Percentiles rank a stretch among this genome's conserved stretches.
These are phyloP conservation scores for Pichia insulana DNA, from an alignment of 805 yeast genomes.

Conservation along the genomic window DNA sequence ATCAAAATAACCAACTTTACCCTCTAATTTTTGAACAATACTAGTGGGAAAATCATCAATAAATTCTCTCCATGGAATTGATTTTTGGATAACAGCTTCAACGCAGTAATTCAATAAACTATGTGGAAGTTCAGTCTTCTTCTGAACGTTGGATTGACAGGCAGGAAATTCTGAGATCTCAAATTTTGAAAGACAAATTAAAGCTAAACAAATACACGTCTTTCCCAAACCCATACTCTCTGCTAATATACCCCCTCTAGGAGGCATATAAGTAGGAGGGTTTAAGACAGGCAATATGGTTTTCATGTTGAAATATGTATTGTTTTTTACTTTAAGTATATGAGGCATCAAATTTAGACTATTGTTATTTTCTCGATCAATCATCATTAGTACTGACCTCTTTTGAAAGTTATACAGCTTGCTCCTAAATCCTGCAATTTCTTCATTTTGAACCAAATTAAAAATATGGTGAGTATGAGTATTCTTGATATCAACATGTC, in stretches of 20 bases:
- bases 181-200: slow-evolving; percentile 45
- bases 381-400: slow-evolving; percentile 54
- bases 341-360: slow-evolving; percentile 19
- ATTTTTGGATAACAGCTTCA: slow-evolving; percentile 33
- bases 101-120: slow-evolving; percentile 36
- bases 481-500: slow-evolving; percentile 13
- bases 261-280: slow-evolving; percentile 38
- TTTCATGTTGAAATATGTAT: slow-evolving; percentile 31
- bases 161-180: slow-evolving; percentile 43
- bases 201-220: slow-evolving; percentile 50
- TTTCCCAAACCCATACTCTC: slow-evolving; percentile 67
- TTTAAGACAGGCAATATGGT: slow-evolving; percentile 22
- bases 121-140: neutral
- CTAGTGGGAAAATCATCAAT: slow-evolving; percentile 35
- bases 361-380: slow-evolving; percentile 38
- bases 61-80: slow-evolving; percentile 52
- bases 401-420: slow-evolving; percentile 48
- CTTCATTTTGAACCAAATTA: slow-evolving; percentile 21
- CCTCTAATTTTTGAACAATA: slow-evolving; percentile 29
- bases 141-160: slow-evolving; percentile 2
- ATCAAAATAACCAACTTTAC: slow-evolving; percentile 39
- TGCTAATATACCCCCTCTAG: slow-evolving; percentile 56
- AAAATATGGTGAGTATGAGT: slow-evolving; percentile 17
- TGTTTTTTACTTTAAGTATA: slow-evolving; percentile 2
- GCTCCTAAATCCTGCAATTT: slow-evolving; percentile 41